Conservation (phyloP, 805 yeast species). For the Yarrowia keelungensis region DNA sequence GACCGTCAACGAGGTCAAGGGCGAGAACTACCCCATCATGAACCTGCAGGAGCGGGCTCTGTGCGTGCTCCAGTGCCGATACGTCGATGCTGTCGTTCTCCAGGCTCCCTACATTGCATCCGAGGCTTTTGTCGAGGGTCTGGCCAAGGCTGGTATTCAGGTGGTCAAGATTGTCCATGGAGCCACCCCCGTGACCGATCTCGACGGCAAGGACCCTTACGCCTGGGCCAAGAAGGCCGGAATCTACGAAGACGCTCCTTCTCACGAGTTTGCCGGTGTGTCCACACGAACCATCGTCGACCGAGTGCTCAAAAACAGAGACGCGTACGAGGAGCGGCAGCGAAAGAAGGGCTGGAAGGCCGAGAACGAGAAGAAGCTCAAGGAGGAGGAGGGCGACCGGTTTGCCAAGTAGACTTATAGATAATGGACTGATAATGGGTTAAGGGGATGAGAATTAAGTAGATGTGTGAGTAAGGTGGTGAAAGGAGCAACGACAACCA, state of each 20-base stretch:
- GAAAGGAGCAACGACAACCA: no score
- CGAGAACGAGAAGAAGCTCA: conserved; percentile 55
- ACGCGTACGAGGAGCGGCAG: conserved; percentile 85
- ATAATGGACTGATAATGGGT: neutral
- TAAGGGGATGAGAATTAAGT: no score
- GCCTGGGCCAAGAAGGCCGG: conserved; percentile 49
- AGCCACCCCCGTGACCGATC: conserved; percentile 56
- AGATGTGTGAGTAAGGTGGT: no score
- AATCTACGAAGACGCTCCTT: conserved; percentile 55
- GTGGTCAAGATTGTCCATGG: conserved; percentile 62
- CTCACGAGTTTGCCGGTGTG: conserved; percentile 68
- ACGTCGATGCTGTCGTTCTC: conserved; percentile 78
- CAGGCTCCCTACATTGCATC: conserved; percentile 69
- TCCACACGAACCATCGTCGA: conserved; percentile 74
- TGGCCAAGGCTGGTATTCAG: conserved; percentile 51
- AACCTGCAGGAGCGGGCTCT: conserved; percentile 82
- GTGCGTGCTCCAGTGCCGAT: conserved; percentile 86
- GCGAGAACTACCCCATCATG: conserved; percentile 82
- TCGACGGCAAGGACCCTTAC: conserved; percentile 54
- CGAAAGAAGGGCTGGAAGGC: conserved; percentile 83
- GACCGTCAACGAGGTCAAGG: conserved; percentile 62
- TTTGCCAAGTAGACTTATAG: conserved; percentile 22
- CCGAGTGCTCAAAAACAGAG: conserved; percentile 72
- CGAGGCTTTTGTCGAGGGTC: conserved; percentile 51
- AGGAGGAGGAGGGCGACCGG: conserved; percentile 43